Evolutionary conservation across 1,284 basidiomycete genomes (phyloP).

Genomic region (Apiotrichum siamense): DNA sequence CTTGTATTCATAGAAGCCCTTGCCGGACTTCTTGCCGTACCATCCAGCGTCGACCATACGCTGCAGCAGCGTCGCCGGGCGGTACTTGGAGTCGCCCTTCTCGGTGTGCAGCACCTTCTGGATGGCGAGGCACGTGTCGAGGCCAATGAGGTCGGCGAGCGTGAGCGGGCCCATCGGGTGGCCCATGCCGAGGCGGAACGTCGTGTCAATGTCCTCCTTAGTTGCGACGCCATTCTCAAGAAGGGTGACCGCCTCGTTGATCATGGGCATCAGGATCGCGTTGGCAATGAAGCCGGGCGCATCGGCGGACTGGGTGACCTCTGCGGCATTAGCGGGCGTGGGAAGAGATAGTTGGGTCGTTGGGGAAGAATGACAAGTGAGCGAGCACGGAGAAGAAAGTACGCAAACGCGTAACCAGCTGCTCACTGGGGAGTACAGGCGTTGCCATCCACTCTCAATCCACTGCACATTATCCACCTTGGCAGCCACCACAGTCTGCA

Average conservation of each 20-base stretch:
- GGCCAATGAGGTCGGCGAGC: conserved; percentile 81
- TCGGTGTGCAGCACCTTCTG: conserved; percentile 82
- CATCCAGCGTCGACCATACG: conserved; percentile 96
- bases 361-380: too few species aligned
- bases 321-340: conserved; percentile 45
- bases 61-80: conserved; percentile 82
- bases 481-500: too few species aligned
- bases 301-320: conserved; percentile 80
- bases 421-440: too few species aligned
- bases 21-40: conserved; percentile 68
- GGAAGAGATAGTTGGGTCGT: background rate
- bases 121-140: conserved; percentile 85
- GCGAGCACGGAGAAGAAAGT: too few species aligned
- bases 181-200: conserved; percentile 86
- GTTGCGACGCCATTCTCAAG: conserved; percentile 87
- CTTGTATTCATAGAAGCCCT: conserved; percentile 72
- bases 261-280: conserved; percentile 49
- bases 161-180: conserved; percentile 93
- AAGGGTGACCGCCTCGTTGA: conserved; percentile 77
- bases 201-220: conserved; percentile 91
- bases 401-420: too few species aligned
- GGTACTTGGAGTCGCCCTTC: conserved; percentile 91
- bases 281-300: conserved; percentile 67
- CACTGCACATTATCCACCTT: too few species aligned
- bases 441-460: too few species aligned